phyloP scores from a whole-genome alignment of 2,329 filamentous ascomycete genomes.

The Sphaerulina vaccinii region DNA sequence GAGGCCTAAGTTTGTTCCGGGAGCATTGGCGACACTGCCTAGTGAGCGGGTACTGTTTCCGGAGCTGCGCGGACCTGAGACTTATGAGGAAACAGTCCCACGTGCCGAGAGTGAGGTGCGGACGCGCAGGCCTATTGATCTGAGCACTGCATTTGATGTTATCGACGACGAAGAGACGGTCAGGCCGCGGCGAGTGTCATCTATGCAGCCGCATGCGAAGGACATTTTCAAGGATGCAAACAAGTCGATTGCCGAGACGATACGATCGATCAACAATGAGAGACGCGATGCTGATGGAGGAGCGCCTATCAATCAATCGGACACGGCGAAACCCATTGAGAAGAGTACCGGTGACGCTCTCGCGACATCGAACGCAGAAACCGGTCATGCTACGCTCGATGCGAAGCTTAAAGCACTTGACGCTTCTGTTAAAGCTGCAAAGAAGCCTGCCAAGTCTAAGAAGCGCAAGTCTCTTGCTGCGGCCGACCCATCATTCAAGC shows the following conservation, averaged over 20 bases:
- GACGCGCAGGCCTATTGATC: constrained; percentile 18
- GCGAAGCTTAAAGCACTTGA: constrained; percentile 33
- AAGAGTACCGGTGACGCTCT: background rate
- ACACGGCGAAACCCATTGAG: background rate
- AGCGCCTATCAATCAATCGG: background rate
- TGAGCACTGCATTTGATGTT: constrained; percentile 25
- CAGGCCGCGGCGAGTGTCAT: constrained; percentile 19
- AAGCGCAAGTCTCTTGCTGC: constrained; percentile 21
- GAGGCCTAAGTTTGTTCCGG: constrained; percentile 35
- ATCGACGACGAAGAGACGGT: constrained; percentile 26
- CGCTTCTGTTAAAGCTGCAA: constrained; percentile 26
- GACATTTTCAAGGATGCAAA: constrained; percentile 27
- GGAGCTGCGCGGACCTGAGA: constrained; percentile 22
- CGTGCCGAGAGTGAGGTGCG: constrained; percentile 16
- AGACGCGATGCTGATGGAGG: background rate
- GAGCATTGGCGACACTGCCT: constrained; percentile 39
- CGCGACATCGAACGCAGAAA: background rate
- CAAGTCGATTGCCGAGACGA: constrained; percentile 12
- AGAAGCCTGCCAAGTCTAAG: constrained; percentile 23
- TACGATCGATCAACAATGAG: constrained; percentile 8
- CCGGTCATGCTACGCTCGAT: constrained; percentile 2
- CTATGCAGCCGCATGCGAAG: constrained; percentile 26
- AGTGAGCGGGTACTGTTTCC: constrained; percentile 41
- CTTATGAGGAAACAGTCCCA: constrained; percentile 9
- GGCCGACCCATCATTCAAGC: constrained; percentile 6